Evolutionary conservation across 192 early-diverging fungal species (phyloP).

Genomic region (Lobosporangium transversale): DNA sequence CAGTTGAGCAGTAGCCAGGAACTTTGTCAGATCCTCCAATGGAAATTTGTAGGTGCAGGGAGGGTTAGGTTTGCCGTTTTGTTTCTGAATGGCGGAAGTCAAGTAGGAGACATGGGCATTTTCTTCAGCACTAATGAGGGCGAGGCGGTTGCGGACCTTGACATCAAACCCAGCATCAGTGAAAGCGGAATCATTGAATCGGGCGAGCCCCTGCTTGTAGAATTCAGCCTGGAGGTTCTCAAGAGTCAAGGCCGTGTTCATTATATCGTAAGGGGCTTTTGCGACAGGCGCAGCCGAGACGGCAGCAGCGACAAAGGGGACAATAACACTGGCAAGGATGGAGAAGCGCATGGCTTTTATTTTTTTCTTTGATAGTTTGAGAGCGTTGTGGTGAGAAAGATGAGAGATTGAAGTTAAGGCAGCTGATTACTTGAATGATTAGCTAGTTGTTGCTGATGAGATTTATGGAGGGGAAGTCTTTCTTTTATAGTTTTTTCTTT

Average conservation of each 20-base stretch:
- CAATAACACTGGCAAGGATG: not conserved
- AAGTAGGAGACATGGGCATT: conserved; percentile 17
- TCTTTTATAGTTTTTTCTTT: no score
- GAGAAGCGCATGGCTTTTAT: conserved; percentile 1
- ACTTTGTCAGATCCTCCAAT: conserved; percentile 50
- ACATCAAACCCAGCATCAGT: conserved; percentile 13
- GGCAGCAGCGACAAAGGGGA: conserved; percentile 1
- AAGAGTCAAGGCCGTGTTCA: conserved; percentile 33
- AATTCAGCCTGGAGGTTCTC: conserved; percentile 38
- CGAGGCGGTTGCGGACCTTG: conserved; percentile 17
- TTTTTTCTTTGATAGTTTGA: not conserved
- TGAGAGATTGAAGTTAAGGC: not conserved
- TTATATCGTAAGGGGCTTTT: not conserved
- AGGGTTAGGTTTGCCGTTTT: conserved; percentile 17
- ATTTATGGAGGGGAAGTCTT: no score
- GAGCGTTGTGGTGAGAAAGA: no score
- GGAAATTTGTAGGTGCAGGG: conserved; percentile 29
- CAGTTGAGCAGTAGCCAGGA: conserved; percentile 59
- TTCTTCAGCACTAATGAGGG: conserved; percentile 24
- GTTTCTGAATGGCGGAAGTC: conserved; percentile 13
- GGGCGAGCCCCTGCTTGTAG: conserved; percentile 33
- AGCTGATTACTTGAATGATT: no score
- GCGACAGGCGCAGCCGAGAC: not conserved
- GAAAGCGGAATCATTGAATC: conserved; percentile 11
- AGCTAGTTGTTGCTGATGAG: no score